These are phyloP conservation scores for Kalmanozyma brasiliensis DNA, from an alignment of 1,284 basidiomycete species.

Conservation along the genomic window DNA sequence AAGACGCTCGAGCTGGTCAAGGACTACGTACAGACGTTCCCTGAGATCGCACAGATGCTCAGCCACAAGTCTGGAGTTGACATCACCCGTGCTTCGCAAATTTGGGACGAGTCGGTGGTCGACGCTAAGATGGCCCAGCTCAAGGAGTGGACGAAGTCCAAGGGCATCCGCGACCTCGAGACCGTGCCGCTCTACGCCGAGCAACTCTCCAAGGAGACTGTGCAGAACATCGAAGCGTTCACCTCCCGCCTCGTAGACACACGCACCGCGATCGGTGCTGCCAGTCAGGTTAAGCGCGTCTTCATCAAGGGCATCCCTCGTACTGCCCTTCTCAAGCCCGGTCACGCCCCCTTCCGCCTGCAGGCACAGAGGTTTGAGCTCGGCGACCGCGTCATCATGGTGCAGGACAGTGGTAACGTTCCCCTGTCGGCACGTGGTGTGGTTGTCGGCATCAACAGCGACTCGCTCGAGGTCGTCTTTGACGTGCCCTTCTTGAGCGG, in stretches of 20 bases:
- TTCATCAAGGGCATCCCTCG: slow-evolving; percentile 90
- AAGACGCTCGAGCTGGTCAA: slow-evolving; percentile 82
- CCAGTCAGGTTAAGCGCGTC: slow-evolving; percentile 83
- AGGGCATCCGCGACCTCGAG: slow-evolving; percentile 89
- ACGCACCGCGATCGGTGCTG: slow-evolving; percentile 70
- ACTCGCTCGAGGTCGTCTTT: slow-evolving; percentile 93
- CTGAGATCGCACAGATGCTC: slow-evolving; percentile 58
- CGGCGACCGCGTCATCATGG: slow-evolving; percentile 96
- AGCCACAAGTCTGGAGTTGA: slow-evolving; percentile 69
- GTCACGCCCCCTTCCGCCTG: slow-evolving; percentile 87
- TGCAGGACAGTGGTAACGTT: slow-evolving; percentile 89
- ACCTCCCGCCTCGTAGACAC: slow-evolving; percentile 75
- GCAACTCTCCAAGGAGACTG: slow-evolving; percentile 78
- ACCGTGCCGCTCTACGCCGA: slow-evolving; percentile 92
- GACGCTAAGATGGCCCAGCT: slow-evolving; percentile 81
- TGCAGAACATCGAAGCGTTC: slow-evolving; percentile 72
- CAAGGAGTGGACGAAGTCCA: slow-evolving; percentile 84
- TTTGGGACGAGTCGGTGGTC: slow-evolving; percentile 76
- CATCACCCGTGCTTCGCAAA: slow-evolving; percentile 78
- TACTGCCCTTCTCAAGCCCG: slow-evolving; percentile 92
- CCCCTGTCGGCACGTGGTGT: slow-evolving; percentile 92
- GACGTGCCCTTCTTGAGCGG: slow-evolving; percentile 95
- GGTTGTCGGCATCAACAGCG: slow-evolving; percentile 84
- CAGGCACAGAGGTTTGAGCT: slow-evolving; percentile 89
- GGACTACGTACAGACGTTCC: slow-evolving; percentile 76